These are phyloP conservation scores for Trichoderma guizhouense DNA, from an alignment of 2,329 filamentous ascomycete species.

Conservation along the genomic window DNA sequence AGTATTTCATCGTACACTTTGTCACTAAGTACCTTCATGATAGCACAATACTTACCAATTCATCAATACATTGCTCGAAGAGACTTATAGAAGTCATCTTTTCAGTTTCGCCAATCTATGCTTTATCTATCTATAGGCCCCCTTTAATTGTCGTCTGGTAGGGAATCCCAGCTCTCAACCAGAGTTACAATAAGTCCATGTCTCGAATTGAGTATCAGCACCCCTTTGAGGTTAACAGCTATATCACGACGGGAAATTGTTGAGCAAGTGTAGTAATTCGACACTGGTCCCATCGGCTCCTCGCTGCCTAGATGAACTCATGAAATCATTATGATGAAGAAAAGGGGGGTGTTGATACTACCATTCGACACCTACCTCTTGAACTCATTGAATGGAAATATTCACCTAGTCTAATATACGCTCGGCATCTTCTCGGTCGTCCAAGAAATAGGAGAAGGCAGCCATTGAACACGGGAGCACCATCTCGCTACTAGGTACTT, in stretches of 20 bases:
- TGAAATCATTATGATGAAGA: neutral
- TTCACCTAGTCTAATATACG: neutral
- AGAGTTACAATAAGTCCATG: neutral
- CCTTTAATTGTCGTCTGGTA: neutral
- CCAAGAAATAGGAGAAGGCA: neutral
- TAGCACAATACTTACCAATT: neutral
- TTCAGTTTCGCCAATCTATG: neutral
- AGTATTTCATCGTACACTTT: neutral
- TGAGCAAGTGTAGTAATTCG: neutral
- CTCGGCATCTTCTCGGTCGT: neutral
- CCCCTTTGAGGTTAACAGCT: neutral
- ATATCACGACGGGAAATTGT: neutral
- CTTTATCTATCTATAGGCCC: neutral
- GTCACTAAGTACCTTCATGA: neutral
- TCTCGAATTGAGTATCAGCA: neutral
- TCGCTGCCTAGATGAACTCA: neutral
- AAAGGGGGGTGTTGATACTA: neutral
- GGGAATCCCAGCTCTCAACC: neutral
- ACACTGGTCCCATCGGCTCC: neutral
- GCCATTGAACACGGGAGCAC: neutral
- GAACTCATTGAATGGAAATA: neutral
- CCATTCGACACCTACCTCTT: neutral
- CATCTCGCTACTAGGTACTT: neutral
- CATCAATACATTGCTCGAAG: neutral
- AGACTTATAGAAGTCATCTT: neutral